Conservation (phyloP, 2,329 filamentous ascomycete genomes). For the Hyphodiscus sp. region DNA sequence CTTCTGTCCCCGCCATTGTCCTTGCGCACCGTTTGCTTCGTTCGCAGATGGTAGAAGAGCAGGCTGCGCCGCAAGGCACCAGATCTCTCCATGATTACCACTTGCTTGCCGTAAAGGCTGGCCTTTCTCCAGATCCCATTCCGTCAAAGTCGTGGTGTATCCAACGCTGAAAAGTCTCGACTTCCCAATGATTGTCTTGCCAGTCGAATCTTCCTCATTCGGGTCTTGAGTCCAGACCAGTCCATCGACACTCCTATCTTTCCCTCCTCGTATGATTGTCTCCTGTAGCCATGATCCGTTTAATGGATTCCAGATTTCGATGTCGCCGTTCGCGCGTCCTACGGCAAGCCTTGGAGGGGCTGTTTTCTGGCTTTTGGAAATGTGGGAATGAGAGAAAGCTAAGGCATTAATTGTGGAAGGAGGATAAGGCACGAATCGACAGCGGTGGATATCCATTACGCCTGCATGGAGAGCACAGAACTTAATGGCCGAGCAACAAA, state of each 20-base stretch:
- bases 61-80: slow-evolving; percentile 90
- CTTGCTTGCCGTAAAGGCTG: slow-evolving; percentile 74
- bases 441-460: slow-evolving; percentile 90
- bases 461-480: slow-evolving; percentile 6
- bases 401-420: slow-evolving; percentile 89
- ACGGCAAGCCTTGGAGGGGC: slow-evolving; percentile 73
- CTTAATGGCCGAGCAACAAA: slow-evolving; percentile 1
- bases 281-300: slow-evolving; percentile 79
- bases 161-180: slow-evolving; percentile 93
- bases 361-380: slow-evolving; percentile 43
- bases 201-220: slow-evolving; percentile 56
- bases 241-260: slow-evolving; percentile 82
- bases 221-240: slow-evolving; percentile 88
- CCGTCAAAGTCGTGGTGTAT: slow-evolving; percentile 84
- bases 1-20: slow-evolving; percentile 41
- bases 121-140: slow-evolving; percentile 85
- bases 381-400: slow-evolving; percentile 76
- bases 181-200: slow-evolving; percentile 58
- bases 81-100: slow-evolving; percentile 92
- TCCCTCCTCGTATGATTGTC: slow-evolving; percentile 73
- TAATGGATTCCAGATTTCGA: slow-evolving; percentile 94
- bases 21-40: slow-evolving; percentile 28
- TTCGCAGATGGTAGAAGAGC: slow-evolving; percentile 17
- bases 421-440: slow-evolving; percentile 89
- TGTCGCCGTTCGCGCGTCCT: slow-evolving; percentile 88